These are phyloP conservation scores for Pichia heedii DNA, from an alignment of 805 yeast genomes.

Conservation along the genomic window DNA sequence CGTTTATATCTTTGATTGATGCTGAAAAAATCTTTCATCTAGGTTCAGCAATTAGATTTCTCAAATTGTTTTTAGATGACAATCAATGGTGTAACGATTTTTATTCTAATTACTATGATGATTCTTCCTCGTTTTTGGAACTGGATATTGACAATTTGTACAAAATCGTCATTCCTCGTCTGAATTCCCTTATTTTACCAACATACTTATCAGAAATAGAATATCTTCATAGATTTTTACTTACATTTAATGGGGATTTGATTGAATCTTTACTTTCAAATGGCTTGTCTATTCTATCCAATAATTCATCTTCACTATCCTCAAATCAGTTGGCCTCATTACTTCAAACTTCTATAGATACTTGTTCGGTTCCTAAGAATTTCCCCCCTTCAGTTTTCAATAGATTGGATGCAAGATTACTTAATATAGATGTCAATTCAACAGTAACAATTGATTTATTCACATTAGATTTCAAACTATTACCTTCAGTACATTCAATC, in stretches of 20 bases:
- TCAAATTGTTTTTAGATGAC: slow-evolving; percentile 6
- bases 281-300: slow-evolving; percentile 44
- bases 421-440: slow-evolving; percentile 51
- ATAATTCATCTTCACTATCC: slow-evolving; percentile 55
- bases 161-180: slow-evolving; percentile 40
- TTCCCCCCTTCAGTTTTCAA: slow-evolving; percentile 32
- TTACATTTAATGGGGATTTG: slow-evolving; percentile 77
- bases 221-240: slow-evolving; percentile 54
- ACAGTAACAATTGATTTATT: slow-evolving; percentile 86
- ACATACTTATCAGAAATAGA: slow-evolving; percentile 44
- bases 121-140: slow-evolving; percentile 14
- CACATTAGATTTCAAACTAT: slow-evolving; percentile 65
- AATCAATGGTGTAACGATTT: slow-evolving; percentile 5
- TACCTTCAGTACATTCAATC: slow-evolving; percentile 44
- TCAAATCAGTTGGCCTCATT: slow-evolving; percentile 58
- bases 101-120: slow-evolving; percentile 15
- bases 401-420: slow-evolving; percentile 72
- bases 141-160: slow-evolving; percentile 27
- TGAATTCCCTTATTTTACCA: slow-evolving; percentile 42
- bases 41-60: slow-evolving; percentile 58
- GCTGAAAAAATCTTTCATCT: slow-evolving; percentile 47
- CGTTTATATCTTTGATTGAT: slow-evolving; percentile 31
- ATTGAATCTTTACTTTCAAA: slow-evolving; percentile 53
- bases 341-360: slow-evolving; percentile 53
- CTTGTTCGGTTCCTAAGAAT: slow-evolving; percentile 39